These are phyloP conservation scores for Pseudogymnoascus sp. DNA, from an alignment of 2,329 filamentous ascomycete genomes.

Conservation along the genomic window DNA sequence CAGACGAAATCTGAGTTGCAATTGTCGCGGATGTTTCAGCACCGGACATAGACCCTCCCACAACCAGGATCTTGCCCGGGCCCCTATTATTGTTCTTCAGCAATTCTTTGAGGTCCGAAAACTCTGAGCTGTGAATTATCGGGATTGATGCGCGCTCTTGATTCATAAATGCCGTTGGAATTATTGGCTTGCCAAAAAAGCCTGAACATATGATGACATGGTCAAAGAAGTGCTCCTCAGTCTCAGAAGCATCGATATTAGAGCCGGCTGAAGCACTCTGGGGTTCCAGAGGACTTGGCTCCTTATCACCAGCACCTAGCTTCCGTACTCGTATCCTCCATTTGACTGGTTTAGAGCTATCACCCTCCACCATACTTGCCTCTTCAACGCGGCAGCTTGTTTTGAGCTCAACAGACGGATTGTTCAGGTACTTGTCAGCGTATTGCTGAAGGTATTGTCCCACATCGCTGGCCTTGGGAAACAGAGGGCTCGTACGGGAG, in stretches of 20 bases:
- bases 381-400: constrained; percentile 18
- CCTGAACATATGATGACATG: constrained; percentile 65
- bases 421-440: constrained; percentile 44
- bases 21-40: constrained; percentile 68
- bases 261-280: neutral
- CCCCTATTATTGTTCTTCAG: constrained; percentile 31
- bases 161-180: constrained; percentile 25
- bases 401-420: constrained; percentile 21
- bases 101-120: constrained; percentile 46
- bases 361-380: constrained; percentile 16
- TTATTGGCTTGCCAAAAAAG: constrained; percentile 59
- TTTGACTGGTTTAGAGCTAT: constrained; percentile 14
- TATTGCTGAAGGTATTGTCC: constrained; percentile 64
- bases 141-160: constrained; percentile 32
- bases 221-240: constrained; percentile 45
- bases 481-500: constrained; percentile 34
- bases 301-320: neutral
- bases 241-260: neutral
- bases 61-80: constrained; percentile 55
- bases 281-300: neutral
- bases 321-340: neutral
- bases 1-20: constrained; percentile 61
- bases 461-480: constrained; percentile 71
- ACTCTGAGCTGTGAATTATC: constrained; percentile 60
- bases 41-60: constrained; percentile 77